Percentiles rank a stretch among this genome's conserved stretches.
These are phyloP conservation scores for Kwoniella sp. DNA, from an alignment of 768 basidiomycete species.

Conservation along the genomic window DNA sequence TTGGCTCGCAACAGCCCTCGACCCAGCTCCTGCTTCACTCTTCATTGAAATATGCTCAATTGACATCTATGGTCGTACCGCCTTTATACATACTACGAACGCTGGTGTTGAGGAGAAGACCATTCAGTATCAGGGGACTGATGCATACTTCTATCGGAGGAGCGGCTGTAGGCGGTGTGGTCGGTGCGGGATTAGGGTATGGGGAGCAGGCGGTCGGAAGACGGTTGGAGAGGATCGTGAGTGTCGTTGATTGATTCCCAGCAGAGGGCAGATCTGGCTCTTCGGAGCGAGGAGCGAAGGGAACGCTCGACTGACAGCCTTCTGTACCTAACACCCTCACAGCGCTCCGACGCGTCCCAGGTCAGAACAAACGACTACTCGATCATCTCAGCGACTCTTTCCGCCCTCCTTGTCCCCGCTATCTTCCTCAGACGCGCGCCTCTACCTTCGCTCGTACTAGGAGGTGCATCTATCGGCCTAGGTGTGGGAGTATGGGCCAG, in stretches of 20 bases:
- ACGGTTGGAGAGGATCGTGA: slow-evolving; percentile 41
- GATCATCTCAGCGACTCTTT: slow-evolving; percentile 47
- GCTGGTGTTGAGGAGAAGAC: slow-evolving; percentile 27
- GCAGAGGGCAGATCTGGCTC: neutral
- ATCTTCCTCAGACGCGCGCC: slow-evolving; percentile 51
- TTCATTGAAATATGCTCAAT: slow-evolving; percentile 48
- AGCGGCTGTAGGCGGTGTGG: slow-evolving; percentile 30
- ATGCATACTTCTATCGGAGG: slow-evolving; percentile 34
- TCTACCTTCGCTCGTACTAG: slow-evolving; percentile 38
- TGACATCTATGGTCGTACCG: slow-evolving; percentile 39
- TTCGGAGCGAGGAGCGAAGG: too few species aligned
- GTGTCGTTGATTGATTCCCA: neutral
- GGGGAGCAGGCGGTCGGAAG: slow-evolving; percentile 37
- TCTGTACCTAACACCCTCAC: neutral
- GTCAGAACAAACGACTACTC: slow-evolving; percentile 52
- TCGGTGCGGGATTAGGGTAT: slow-evolving; percentile 37
- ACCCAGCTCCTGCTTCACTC: slow-evolving; percentile 49
- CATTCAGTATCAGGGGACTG: slow-evolving; percentile 42
- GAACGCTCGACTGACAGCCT: too few species aligned
- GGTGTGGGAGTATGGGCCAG: slow-evolving; percentile 46
- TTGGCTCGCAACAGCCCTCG: slow-evolving; percentile 26
- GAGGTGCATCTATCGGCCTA: slow-evolving; percentile 52
- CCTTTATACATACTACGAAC: slow-evolving; percentile 46
- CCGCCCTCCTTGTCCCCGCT: slow-evolving; percentile 47
- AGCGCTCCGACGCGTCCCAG: slow-evolving; percentile 39